Base-by-base conservation (phyloP, 1,284 basidiomycete genomes). In the Mixia osmundae region DNA sequence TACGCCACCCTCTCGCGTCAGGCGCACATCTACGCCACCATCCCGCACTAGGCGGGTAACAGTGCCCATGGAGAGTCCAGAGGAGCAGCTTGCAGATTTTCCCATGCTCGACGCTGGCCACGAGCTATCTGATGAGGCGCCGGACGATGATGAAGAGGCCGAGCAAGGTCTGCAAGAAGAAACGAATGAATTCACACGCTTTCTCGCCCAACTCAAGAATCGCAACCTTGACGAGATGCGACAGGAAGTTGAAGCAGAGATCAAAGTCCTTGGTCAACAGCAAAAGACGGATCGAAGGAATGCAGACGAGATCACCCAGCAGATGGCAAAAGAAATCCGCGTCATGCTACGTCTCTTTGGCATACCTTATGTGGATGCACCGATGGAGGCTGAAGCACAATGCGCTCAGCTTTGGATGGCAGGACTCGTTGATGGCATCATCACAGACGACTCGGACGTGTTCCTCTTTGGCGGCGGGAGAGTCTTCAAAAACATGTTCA, bases 401-500 rank as follows among this genome's bases (percentile, higher is more conserved):
- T 99, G 91, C 50, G 89, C 91, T 3, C 74, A 83, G 48, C 72
- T 99, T 8, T 73, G 83, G 3, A 61, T 68, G 10, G 65, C 89
- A 5, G 69, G 72, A 3, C 66, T 97, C 19, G 89, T 94, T 25
- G 85, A 97, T 49, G 91, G 91, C 0, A 77, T 97, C 46, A 97
- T 99, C 55, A 99, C 91, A 0, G 91, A 99, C 57, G 91, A 99
- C 57, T 91, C 83, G 12, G 91, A 99, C 51, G 85, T 97, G 24
- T 99, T 99, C 57, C 71, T 97, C 30, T 99, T 99, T 48, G 27
- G 18, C 6, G 89, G 91, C 22, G 62, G 68, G 41, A 72, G 82
- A 20, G 80, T 97, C 29, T 94, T 78, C 66, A 91, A 91, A 59
- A 94, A 99, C 57, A 91, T 99, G 76, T 99, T 99, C 63, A 95